Percentiles rank a stretch among this genome's conserved stretches.
These are phyloP conservation scores for Penicillium tannophilum DNA, from an alignment of 495 filamentous ascomycete species.

Conservation along the genomic window DNA sequence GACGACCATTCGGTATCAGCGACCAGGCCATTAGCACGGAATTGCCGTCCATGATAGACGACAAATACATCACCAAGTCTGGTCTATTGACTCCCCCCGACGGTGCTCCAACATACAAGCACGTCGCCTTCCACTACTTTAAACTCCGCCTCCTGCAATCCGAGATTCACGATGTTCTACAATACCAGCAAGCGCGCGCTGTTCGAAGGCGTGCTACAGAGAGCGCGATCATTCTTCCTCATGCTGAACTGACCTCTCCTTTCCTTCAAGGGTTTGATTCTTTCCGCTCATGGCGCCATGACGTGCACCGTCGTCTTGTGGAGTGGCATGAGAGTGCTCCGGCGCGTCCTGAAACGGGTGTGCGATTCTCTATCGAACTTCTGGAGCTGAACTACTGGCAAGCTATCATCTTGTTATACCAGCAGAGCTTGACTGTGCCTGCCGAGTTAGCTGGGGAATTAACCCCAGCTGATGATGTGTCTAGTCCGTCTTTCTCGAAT, in stretches of 20 bases:
- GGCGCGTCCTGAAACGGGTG: conserved; percentile 73
- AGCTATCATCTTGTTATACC: conserved; percentile 94
- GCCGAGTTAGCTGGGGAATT: conserved; percentile 79
- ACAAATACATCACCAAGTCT: conserved; percentile 84
- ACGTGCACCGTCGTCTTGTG: conserved; percentile 79
- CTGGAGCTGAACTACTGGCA: conserved; percentile 97
- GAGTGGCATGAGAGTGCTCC: conserved; percentile 89
- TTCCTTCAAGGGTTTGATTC: conserved; percentile 83
- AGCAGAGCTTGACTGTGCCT: conserved; percentile 88
- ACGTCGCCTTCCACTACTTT: conserved; percentile 89
- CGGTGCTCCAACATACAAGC: conserved; percentile 75
- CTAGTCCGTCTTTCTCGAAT: conserved; percentile 58
- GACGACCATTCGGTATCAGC: conserved; percentile 88
- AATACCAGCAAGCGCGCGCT: conserved; percentile 76
- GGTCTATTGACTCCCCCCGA: conserved; percentile 64
- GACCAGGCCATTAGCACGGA: conserved; percentile 94
- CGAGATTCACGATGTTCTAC: conserved; percentile 91
- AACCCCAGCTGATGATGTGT: conserved; percentile 66
- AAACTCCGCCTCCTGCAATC: conserved; percentile 89
- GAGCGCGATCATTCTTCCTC: conserved; percentile 68
- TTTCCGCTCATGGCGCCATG: conserved; percentile 84
- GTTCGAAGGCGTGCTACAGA: conserved; percentile 54
- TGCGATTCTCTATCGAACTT: conserved; percentile 83
- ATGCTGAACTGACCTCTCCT: conserved; percentile 76
- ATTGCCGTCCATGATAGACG: conserved; percentile 85